phyloP scores from a whole-genome alignment of 306 rosid genomes.

The Cicer pinnatifidum region DNA sequence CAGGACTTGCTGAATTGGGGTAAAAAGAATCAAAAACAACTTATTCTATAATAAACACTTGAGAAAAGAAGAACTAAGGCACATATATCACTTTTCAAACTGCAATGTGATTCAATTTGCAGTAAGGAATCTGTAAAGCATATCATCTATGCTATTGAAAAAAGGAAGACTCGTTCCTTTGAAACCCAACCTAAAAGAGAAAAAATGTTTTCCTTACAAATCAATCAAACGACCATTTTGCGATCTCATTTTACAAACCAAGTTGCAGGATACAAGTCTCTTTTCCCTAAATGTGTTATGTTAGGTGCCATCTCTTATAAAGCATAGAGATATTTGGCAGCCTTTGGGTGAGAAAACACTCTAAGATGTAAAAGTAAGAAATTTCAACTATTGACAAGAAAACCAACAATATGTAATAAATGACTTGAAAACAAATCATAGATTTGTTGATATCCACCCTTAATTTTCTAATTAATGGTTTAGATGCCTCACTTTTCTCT shows the following conservation, averaged over 20 bases:
- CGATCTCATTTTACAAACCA: conserved; percentile 23
- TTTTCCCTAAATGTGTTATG: conserved; percentile 6
- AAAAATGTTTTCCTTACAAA: neutral
- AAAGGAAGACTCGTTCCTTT: conserved; percentile 21
- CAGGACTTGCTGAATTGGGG: conserved; percentile 75
- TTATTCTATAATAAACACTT: conserved; percentile 43
- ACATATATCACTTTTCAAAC: conserved; percentile 30
- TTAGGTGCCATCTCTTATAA: too few relatives aligned
- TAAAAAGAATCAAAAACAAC: conserved; percentile 45
- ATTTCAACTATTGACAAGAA: neutral
- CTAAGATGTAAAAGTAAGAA: neutral
- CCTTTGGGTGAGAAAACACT: neutral
- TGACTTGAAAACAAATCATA: conserved; percentile 17
- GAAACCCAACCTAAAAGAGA: conserved; percentile 20
- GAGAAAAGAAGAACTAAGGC: conserved; percentile 38
- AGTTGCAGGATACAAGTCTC: neutral
- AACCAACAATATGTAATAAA: neutral
- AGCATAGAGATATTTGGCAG: neutral
- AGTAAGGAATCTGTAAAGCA: conserved; percentile 19
- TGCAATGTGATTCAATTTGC: conserved; percentile 31
- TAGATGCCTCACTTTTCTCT: conserved; percentile 4
- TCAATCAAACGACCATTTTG: neutral
- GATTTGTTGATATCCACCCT: neutral
- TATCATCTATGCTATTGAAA: conserved; percentile 7
- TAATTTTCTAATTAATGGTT: conserved; percentile 19